Evolutionary conservation across 306 rosid genomes (phyloP).

Genomic region (Ormosia emarginata): DNA sequence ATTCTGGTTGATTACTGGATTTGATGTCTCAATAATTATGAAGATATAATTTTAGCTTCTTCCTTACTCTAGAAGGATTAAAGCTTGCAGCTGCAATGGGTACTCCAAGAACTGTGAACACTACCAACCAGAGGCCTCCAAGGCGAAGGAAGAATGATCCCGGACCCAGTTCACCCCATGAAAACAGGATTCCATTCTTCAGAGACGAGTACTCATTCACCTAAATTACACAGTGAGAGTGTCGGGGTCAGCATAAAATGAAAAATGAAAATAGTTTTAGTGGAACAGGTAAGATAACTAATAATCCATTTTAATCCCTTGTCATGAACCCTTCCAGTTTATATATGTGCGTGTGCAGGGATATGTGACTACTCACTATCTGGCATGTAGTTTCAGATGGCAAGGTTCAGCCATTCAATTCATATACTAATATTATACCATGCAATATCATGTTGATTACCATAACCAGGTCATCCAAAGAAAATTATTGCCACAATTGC

Average conservation of each 20-base stretch:
- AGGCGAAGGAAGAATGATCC: conserved; percentile 83
- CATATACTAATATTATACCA: background rate
- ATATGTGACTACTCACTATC: background rate
- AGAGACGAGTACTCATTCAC: conserved; percentile 95
- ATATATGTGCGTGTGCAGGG: background rate
- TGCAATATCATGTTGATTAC: conserved; percentile 6
- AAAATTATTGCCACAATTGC: background rate
- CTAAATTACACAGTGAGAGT: conserved; percentile 40
- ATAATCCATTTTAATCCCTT: background rate
- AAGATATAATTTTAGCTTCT: background rate
- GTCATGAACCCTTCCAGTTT: background rate
- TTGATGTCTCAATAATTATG: conserved; percentile 1
- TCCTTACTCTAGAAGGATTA: conserved; percentile 84
- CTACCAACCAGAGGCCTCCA: conserved; percentile 88
- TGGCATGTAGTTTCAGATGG: background rate
- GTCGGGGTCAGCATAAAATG: background rate
- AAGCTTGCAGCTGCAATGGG: conserved; percentile 97
- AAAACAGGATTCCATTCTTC: conserved; percentile 65
- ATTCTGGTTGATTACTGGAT: background rate
- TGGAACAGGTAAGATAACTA: background rate
- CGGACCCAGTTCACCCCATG: conserved; percentile 94
- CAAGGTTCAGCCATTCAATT: conserved; percentile 6
- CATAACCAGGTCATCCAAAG: background rate
- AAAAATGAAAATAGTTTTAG: background rate
- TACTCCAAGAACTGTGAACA: conserved; percentile 72